Percentiles rank a stretch among this genome's conserved stretches.
phyloP scores from a whole-genome alignment of 148 eudicot genomes.

The Rhododendron henanense region DNA sequence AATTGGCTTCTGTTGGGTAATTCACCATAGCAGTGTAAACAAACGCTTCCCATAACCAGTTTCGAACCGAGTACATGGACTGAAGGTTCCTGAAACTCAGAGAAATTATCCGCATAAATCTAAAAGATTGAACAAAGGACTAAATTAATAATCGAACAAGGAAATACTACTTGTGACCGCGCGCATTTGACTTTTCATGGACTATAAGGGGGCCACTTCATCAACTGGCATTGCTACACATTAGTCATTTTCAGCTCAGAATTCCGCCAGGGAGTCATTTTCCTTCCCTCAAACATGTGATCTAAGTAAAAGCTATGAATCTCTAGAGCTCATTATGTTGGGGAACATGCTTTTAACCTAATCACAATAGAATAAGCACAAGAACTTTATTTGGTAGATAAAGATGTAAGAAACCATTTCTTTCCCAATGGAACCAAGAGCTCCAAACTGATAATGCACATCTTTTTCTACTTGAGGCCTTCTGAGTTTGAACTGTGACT shows the following conservation, averaged over 20 bases:
- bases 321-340: neutral
- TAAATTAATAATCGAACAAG: neutral
- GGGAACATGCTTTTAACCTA: constrained; percentile 5
- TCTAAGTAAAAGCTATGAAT: neutral
- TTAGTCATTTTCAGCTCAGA: neutral
- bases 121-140: neutral
- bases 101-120: neutral
- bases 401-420: neutral
- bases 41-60: constrained; percentile 44
- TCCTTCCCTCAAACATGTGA: neutral
- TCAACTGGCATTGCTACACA: neutral
- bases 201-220: neutral
- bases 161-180: neutral
- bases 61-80: constrained; percentile 23
- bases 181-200: neutral
- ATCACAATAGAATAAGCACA: neutral
- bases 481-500: neutral
- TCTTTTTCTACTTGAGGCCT: neutral
- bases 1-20: constrained; percentile 42
- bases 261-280: neutral
- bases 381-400: neutral
- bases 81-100: constrained; percentile 24
- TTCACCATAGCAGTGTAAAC: constrained; percentile 50
- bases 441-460: neutral
- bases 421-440: neutral